A percentile compares a stretch with the other conserved stretches of the same genome.
These are phyloP conservation scores for Chiua sp. DNA, from an alignment of 1,284 basidiomycete genomes.

Conservation along the genomic window DNA sequence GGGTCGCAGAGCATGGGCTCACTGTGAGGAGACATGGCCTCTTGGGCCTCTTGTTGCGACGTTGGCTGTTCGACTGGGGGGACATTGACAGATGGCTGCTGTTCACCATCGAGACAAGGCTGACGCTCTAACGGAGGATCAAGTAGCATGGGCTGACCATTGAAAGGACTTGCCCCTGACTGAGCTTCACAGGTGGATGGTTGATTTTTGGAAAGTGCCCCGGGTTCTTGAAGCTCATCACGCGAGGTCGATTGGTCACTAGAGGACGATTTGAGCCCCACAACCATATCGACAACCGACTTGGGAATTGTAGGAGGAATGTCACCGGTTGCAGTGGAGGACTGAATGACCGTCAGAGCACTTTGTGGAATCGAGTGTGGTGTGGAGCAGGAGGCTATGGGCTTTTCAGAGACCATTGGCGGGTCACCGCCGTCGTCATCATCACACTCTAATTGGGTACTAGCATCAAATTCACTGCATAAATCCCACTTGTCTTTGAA, in stretches of 20 bases:
- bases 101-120: background rate
- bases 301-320: too few species aligned
- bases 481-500: slow-evolving; percentile 6
- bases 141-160: background rate
- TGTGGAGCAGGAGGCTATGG: background rate
- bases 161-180: background rate
- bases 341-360: background rate
- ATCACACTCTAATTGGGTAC: background rate
- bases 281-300: background rate
- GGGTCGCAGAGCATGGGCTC: too few species aligned
- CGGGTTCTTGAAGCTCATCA: background rate
- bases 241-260: background rate
- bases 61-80: background rate
- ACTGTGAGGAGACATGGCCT: background rate
- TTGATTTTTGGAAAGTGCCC: background rate
- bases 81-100: background rate
- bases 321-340: too few species aligned
- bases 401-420: background rate
- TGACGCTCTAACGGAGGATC: background rate
- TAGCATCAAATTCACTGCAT: background rate
- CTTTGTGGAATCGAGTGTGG: background rate
- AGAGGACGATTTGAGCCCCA: background rate
- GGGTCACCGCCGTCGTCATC: background rate
- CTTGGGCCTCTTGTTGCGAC: background rate
- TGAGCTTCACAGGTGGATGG: background rate